Evolutionary conservation across 2,329 filamentous ascomycete species (phyloP).

Genomic region (Ophiognomonia clavigignenti-juglandacearum): DNA sequence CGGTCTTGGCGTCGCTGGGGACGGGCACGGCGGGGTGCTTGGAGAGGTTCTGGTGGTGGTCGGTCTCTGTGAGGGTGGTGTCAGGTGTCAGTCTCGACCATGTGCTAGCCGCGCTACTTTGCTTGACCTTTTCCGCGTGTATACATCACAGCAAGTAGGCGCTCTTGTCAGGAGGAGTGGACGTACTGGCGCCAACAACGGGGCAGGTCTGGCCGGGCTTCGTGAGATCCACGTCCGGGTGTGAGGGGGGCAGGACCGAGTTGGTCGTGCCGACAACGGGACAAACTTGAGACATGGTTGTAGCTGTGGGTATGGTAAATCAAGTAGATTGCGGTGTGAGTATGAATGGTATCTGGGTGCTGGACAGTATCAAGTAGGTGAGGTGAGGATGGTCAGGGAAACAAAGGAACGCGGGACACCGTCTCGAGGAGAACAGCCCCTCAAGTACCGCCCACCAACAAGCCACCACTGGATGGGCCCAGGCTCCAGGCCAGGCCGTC

Average conservation of each 20-base stretch:
- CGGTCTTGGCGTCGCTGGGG: slow-evolving; percentile 19
- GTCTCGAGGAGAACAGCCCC: not conserved
- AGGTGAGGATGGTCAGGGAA: not conserved
- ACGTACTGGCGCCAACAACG: slow-evolving; percentile 31
- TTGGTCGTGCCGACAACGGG: slow-evolving; percentile 38
- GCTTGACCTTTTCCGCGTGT: too few relatives aligned
- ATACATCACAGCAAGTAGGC: too few relatives aligned
- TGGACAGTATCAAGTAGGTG: not conserved
- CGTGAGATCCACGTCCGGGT: slow-evolving; percentile 35
- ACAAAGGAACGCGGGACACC: not conserved
- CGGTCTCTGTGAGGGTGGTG: too few relatives aligned
- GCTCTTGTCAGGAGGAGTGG: too few relatives aligned
- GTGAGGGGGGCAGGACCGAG: slow-evolving; percentile 33
- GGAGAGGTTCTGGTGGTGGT: slow-evolving; percentile 35
- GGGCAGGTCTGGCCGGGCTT: slow-evolving; percentile 36
- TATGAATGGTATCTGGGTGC: not conserved
- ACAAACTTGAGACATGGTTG: slow-evolving; percentile 26
- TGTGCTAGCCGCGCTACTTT: too few relatives aligned
- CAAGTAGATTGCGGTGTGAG: not conserved
- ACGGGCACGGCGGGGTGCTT: slow-evolving; percentile 33
- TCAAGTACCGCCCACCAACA: too few relatives aligned
- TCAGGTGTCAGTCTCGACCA: too few relatives aligned
- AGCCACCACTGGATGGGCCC: too few relatives aligned
- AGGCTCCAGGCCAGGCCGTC: too few relatives aligned
- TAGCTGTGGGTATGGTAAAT: slow-evolving; percentile 17